Conservation (phyloP, 495 filamentous ascomycete species). For the Rostrohypoxylon terebratum region DNA sequence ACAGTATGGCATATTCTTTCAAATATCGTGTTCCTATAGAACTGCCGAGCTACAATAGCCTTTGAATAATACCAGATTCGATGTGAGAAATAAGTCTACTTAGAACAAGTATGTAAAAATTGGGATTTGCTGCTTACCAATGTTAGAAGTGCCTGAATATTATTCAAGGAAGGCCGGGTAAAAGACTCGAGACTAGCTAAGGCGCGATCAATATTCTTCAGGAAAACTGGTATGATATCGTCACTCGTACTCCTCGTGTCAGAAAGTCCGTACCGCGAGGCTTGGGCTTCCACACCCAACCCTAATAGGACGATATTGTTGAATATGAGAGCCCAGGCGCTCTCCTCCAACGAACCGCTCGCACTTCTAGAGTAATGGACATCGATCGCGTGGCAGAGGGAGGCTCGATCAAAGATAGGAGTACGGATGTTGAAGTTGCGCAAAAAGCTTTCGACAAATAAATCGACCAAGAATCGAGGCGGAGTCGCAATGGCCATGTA, state of each 20-base stretch:
- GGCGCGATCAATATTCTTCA: background rate
- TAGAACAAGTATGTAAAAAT: no score
- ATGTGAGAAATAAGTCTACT: no score
- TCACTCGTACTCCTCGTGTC: background rate
- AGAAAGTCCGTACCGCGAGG: background rate
- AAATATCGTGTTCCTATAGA: no score
- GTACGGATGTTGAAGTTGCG: constrained; percentile 9
- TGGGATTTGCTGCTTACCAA: no score
- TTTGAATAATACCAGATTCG: no score
- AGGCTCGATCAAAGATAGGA: background rate
- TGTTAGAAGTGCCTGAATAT: no score
- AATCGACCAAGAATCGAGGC: constrained; percentile 24
- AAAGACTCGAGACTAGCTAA: background rate
- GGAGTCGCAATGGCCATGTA: constrained; percentile 25
- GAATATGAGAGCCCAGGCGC: constrained; percentile 27
- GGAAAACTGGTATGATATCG: background rate
- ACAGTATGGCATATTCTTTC: no score
- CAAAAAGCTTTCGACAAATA: constrained; percentile 38
- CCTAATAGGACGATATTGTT: constrained; percentile 36
- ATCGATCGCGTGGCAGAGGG: background rate
- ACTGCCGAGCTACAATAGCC: no score
- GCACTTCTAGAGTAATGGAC: background rate
- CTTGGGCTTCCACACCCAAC: constrained; percentile 33
- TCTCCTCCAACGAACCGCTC: background rate
- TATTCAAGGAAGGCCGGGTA: background rate